Evolutionary conservation across 352 stramenopile genomes (phyloP).

Genomic region (Aphanomyces euteiches): DNA sequence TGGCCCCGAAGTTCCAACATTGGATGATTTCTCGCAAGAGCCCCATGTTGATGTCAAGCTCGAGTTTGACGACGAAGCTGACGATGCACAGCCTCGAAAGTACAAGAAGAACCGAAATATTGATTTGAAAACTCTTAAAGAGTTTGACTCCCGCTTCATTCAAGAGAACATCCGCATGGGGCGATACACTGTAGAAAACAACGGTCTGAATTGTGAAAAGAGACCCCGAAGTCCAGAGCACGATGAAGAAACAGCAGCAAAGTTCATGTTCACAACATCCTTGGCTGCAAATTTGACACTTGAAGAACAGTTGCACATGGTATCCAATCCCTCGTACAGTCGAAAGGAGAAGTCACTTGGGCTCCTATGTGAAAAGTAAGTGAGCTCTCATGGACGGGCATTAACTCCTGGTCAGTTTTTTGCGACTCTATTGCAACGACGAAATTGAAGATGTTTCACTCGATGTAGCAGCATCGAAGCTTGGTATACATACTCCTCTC

Average conservation of each 20-base stretch:
- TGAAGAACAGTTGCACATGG: conserved; percentile 32
- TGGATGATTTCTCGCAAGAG: not conserved
- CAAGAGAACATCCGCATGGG: conserved; percentile 27
- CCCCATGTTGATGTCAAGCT: not conserved
- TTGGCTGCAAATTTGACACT: conserved; percentile 16
- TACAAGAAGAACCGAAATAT: conserved; percentile 12
- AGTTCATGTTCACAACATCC: conserved; percentile 22
- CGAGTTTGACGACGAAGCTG: not conserved
- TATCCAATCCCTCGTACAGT: conserved; percentile 79
- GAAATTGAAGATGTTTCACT: conserved; percentile 73
- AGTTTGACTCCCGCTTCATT: conserved; percentile 13
- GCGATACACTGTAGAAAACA: conserved; percentile 27
- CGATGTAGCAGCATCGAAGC: conserved; percentile 55
- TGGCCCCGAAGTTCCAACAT: not conserved
- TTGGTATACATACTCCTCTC: conserved; percentile 34
- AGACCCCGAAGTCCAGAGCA: conserved; percentile 13
- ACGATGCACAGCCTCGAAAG: not conserved
- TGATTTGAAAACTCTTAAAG: not conserved
- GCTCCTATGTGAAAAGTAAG: conserved; percentile 81
- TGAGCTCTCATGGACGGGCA: conserved; percentile 13
- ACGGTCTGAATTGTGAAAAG: conserved; percentile 20
- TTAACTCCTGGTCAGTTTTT: conserved; percentile 44
- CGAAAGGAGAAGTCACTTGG: conserved; percentile 85
- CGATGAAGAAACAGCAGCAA: conserved; percentile 15
- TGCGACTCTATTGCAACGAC: conserved; percentile 67